phyloP scores from a whole-genome alignment of 106 monocot genomes.

The Apostasia ramifera region DNA sequence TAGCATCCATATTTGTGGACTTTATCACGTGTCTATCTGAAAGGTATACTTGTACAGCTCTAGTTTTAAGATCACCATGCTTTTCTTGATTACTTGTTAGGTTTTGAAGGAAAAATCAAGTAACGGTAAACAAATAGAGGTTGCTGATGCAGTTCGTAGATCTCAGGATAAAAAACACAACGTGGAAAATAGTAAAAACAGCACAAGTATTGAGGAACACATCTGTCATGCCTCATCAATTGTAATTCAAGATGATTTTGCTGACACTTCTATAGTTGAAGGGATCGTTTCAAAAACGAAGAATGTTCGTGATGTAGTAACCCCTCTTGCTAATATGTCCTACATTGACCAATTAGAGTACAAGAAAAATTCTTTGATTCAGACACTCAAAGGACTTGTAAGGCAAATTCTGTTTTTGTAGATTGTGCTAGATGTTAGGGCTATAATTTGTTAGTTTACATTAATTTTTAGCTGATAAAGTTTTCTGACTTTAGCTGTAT shows the following conservation, averaged over 20 bases:
- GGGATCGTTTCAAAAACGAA: slow-evolving; percentile 27
- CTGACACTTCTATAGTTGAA: slow-evolving; percentile 15
- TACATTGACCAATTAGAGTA: slow-evolving; percentile 82
- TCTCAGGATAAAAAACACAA: slow-evolving; percentile 31
- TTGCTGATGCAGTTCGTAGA: slow-evolving; percentile 59
- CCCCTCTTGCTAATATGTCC: slow-evolving; percentile 75
- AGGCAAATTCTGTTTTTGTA: slow-evolving; percentile 12
- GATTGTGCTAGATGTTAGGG: background rate
- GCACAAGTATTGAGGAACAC: slow-evolving; percentile 5
- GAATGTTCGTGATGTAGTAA: slow-evolving; percentile 65
- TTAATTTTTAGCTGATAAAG: background rate
- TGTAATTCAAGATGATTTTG: slow-evolving; percentile 10
- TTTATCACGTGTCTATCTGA: background rate
- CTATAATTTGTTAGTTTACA: background rate
- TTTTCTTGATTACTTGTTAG: slow-evolving; percentile 21
- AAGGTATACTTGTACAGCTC: background rate
- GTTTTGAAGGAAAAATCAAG: slow-evolving; percentile 40
- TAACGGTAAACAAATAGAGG: slow-evolving; percentile 60
- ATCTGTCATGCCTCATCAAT: slow-evolving; percentile 2
- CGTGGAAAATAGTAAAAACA: slow-evolving; percentile 5
- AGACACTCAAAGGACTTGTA: slow-evolving; percentile 79
- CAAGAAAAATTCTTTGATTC: slow-evolving; percentile 60
- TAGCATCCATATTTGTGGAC: background rate
- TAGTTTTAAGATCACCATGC: slow-evolving; percentile 2
- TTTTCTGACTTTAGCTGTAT: background rate